Evolutionary conservation across 208 protist species (phyloP), one percentile per base, ranked within the genome.

Genomic region (Wallacemonas sp.): DNA sequence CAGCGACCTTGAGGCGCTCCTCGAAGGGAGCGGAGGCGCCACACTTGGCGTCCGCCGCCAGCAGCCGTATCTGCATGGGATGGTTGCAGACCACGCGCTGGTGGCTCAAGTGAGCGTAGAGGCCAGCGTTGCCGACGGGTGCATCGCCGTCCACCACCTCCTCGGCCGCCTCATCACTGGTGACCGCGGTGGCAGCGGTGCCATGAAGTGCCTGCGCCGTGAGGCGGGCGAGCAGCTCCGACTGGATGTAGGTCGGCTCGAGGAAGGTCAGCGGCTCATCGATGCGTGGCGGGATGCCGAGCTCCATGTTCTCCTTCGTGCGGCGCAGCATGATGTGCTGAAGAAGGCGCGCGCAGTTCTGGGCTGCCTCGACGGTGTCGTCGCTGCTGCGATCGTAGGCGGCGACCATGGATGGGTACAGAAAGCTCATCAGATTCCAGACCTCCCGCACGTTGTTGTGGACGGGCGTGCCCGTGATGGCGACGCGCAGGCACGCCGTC

Each of bases 361-460:
- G 52, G 73, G 81, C 80, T 68, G 86, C 27, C 79, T 74, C 81
- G 89, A 29, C 58, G 17, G 81, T 61, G 26, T 70, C 69, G 6
- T 82, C 5, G 39, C 80, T 80, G 0, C 41, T 63, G 27, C 61
- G 55, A 52, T 89, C 72, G 75, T 85, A 91, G 41, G 58, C 66
- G 4, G 77, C 69, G 64, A 95, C 96, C 34, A 89, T 71, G 24
- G 79, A 72, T 3, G 90, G 85, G 68, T 98, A 97, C n/a, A 99
- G 74, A 74, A 98, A 99, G 44, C 96, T 86, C 61, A 99, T 78
- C 23, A 99, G 75, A 39, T 82, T 93, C 92, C 96, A 99, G 26
- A 99, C 81, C 80, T 99, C 98, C 36, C 85, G 62, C 21, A 96
- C 85, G 61, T 97, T 96, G 84, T 99, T 99, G 68, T 99, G 98